Base-by-base conservation (phyloP, 73 alveolate species). In the Stentor roeselii region DNA sequence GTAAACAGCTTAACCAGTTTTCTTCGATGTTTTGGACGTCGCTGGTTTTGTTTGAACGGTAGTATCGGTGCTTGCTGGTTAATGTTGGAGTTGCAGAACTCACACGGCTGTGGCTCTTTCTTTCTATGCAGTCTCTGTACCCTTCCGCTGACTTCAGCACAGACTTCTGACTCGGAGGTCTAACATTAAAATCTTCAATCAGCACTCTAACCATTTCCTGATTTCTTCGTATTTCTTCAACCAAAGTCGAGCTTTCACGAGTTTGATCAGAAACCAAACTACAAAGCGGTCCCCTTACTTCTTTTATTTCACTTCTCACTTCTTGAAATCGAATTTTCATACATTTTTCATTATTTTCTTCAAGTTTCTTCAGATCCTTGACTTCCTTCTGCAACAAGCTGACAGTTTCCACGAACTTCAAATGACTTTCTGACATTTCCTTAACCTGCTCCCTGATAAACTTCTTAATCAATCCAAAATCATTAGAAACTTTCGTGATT, bases 171-270 rank as follows among this genome's bases (percentile, higher is more conserved):
- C 67, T 50, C 21, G 6, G 67, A 11, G 67, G 67, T 21, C 67
- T 6, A 11, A 50, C 21, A 11, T 50, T 6, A 50, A 11, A 50
- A 34, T 67, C 37, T 67, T 67, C 80, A 2, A 67, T 32, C 80
- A 67, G 11, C 27, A 1, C 14, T 67, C 80, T 67, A 15, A 67
- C 41, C 14, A 67, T 11, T 30, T 67, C 80, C 37, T 67, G 80
- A 2, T 67, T 67, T 67, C 80, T 67, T 67, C 41, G 21, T 21
- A 67, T 67, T 34, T 67, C 80, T 67, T 67, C 41, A 27, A 21
- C 21, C 21, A 34, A 1, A 1, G 41, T 32, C 0, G 37, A 14
- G 80, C 37, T 67, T 2, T 67, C 80, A 27, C 80, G 37, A 21
- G 21, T 21, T 32, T 30, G 41, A 2, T 67, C 80, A 30, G 80